These are phyloP conservation scores for Conidiobolus incongruus DNA, from an alignment of 371 early-diverging fungal genomes.

Conservation along the genomic window DNA sequence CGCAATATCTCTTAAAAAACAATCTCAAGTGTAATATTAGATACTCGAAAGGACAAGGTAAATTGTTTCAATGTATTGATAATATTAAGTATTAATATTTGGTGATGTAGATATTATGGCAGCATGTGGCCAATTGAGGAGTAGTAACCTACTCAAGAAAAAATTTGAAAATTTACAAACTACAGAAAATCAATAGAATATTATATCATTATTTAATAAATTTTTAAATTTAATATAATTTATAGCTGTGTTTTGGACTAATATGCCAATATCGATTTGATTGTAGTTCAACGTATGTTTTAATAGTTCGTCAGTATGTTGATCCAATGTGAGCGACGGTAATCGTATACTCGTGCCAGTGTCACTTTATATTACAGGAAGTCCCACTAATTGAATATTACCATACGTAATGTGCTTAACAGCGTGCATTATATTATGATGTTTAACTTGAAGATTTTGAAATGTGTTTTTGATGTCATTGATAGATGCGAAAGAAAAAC, in stretches of 20 bases:
- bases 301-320: constrained; percentile 62
- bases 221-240: no score
- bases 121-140: constrained; percentile 51
- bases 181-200: no score
- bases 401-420: constrained; percentile 67
- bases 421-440: constrained; percentile 50
- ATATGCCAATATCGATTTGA: constrained; percentile 14
- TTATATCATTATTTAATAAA: no score
- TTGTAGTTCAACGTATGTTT: constrained; percentile 26
- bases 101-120: constrained; percentile 34
- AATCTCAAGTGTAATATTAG: constrained; percentile 26
- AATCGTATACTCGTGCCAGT: constrained; percentile 33
- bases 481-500: constrained; percentile 68
- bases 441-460: constrained; percentile 61
- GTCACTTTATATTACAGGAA: constrained; percentile 57
- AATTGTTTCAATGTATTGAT: no score
- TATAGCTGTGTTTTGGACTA: constrained; percentile 14
- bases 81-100: constrained; percentile 1
- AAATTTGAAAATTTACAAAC: no score
- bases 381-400: constrained; percentile 43
- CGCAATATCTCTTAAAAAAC: constrained; percentile 14
- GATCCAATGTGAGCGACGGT: constrained; percentile 71
- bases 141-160: no score
- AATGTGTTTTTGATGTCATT: constrained; percentile 70
- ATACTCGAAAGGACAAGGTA: constrained; percentile 30